Conservation (phyloP, 2,329 filamentous ascomycete genomes). For the Arachnomyces sp. region DNA sequence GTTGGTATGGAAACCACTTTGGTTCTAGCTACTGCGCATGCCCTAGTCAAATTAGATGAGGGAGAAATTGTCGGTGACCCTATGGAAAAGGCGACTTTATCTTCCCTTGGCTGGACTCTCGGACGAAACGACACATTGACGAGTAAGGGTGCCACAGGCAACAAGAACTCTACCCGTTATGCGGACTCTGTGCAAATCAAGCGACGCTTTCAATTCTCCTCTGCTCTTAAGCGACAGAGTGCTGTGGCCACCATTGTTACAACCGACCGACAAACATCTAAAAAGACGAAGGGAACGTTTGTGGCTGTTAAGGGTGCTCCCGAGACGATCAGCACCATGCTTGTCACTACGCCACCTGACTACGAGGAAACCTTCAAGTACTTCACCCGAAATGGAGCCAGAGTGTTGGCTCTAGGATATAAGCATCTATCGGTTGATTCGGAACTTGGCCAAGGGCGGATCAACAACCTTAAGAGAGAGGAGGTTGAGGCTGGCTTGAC, state of each 20-base stretch:
- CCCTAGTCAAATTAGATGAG: slow-evolving; percentile 90
- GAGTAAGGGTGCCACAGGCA: slow-evolving; percentile 48
- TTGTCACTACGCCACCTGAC: slow-evolving; percentile 69
- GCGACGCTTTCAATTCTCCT: slow-evolving; percentile 96
- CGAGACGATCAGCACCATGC: slow-evolving; percentile 92
- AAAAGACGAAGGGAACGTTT: slow-evolving; percentile 76
- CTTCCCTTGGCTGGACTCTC: slow-evolving; percentile 85
- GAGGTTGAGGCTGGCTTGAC: slow-evolving; percentile 74
- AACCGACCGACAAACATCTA: slow-evolving; percentile 61
- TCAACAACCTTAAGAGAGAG: slow-evolving; percentile 92
- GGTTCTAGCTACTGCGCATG: slow-evolving; percentile 89
- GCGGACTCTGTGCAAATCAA: slow-evolving; percentile 83
- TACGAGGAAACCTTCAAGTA: slow-evolving; percentile 99
- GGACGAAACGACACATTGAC: slow-evolving; percentile 78
- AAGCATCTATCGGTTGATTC: slow-evolving; percentile 77
- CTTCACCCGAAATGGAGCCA: slow-evolving; percentile 90
- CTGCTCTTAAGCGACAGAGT: slow-evolving; percentile 89
- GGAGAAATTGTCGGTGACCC: slow-evolving; percentile 96
- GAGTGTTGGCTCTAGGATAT: slow-evolving; percentile 87
- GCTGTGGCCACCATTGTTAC: slow-evolving; percentile 77
- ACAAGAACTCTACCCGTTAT: slow-evolving; percentile 34
- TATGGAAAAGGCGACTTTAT: slow-evolving; percentile 95
- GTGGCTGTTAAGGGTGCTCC: slow-evolving; percentile 94
- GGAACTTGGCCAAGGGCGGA: slow-evolving; percentile 72
- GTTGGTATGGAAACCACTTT: slow-evolving; percentile 76